phyloP scores from a whole-genome alignment of 176 grass and related monocot species.

The Melocanna baccifera region DNA sequence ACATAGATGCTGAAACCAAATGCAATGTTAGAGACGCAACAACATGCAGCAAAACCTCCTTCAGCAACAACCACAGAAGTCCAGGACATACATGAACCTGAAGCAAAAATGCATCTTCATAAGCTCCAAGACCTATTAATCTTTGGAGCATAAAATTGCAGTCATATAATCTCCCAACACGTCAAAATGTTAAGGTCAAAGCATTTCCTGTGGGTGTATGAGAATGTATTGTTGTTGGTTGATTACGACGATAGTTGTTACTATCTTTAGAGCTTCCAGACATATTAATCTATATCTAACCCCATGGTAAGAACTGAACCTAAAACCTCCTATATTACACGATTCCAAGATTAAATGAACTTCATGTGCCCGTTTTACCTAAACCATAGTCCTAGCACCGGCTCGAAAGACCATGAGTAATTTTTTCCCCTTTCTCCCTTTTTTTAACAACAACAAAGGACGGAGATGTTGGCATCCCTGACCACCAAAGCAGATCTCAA shows the following conservation, averaged over 20 bases:
- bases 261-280: not conserved
- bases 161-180: not conserved
- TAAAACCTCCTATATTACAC: not conserved
- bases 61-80: not conserved
- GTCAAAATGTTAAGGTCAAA: not conserved
- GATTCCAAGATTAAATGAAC: not conserved
- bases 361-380: not conserved
- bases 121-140: not conserved
- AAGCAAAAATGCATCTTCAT: not conserved
- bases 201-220: not conserved
- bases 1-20: constrained; percentile 12
- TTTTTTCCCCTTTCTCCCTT: too few species aligned
- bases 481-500: not conserved
- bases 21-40: not conserved
- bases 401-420: not conserved
- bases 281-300: not conserved
- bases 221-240: not conserved
- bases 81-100: not conserved
- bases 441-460: not conserved
- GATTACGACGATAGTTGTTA: too few species aligned
- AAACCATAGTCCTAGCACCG: not conserved
- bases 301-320: not conserved
- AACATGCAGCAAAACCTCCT: constrained; percentile 7
- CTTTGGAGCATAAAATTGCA: not conserved
- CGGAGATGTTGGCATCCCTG: not conserved